Evolutionary conservation across 441 rosid genomes (phyloP).

Genomic region (Pelargonium fulgidum): DNA sequence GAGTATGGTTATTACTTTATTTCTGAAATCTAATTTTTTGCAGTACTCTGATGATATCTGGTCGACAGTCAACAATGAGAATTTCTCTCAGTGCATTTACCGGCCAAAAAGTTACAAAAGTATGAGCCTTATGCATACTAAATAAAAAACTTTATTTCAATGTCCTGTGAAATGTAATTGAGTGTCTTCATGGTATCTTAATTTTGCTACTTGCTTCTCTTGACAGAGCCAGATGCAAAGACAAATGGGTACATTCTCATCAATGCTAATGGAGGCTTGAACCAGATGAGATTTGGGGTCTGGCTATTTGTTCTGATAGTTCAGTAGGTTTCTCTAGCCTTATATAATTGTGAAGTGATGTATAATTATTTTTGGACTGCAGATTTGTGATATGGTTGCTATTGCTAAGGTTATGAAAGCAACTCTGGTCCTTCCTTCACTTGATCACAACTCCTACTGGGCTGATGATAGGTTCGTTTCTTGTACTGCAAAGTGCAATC

Average conservation of each 20-base stretch:
- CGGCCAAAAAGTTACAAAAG: constrained; percentile 49
- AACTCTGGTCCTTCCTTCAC: constrained; percentile 83
- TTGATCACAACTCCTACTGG: constrained; percentile 85
- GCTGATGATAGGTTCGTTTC: constrained; percentile 65
- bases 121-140: constrained; percentile 24
- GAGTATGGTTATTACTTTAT: neutral
- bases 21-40: constrained; percentile 27
- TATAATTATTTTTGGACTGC: constrained; percentile 50
- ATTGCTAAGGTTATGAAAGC: constrained; percentile 88
- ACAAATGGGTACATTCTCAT: constrained; percentile 81
- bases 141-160: neutral
- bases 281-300: constrained; percentile 99
- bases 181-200: neutral
- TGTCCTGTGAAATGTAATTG: too few species aligned
- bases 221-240: constrained; percentile 57
- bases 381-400: constrained; percentile 97
- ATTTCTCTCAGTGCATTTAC: constrained; percentile 65
- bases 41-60: constrained; percentile 63
- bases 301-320: constrained; percentile 18
- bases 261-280: constrained; percentile 95
- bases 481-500: neutral
- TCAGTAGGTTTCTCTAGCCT: too few species aligned
- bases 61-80: constrained; percentile 69
- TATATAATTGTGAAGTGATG: constrained; percentile 41
- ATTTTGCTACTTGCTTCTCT: constrained; percentile 14